Base-by-base conservation (phyloP, 2,329 filamentous ascomycete genomes). In the Hypomyces rosellus region DNA sequence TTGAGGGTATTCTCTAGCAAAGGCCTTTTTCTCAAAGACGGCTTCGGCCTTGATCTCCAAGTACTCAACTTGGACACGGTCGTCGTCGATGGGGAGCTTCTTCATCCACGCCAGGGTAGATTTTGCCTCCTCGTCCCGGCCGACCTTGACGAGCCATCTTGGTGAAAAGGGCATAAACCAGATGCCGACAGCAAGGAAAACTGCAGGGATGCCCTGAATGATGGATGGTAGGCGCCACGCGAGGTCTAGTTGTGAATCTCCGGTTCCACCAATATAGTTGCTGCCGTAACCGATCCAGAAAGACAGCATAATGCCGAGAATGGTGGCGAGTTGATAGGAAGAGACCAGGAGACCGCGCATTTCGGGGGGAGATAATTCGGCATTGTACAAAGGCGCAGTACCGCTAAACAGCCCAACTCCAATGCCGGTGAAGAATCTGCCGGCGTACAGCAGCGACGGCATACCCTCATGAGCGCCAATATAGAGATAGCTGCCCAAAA, bases 31-130 rank as follows among this genome's bases (percentile, higher is more conserved):
- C 66, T 92, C 87, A 58, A 92, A 92, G 25, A 87, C 66, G 0
- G 81, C 82, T 64, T 89, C 85, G 0, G 87, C 86, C 65, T 88
- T 88, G 69, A 92, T 91, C 64, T 92, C 88, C n/a, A 88, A 77
- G 61, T 85, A 89, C 61, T 92, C 88, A 3, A 88, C 72, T 56
- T 86, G 80, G 34, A 92, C 77, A 0, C 86, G 74, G 45, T 88
- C 81, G 59, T 89, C 76, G 54, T 85, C 78, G 13, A 70, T 61
- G 0, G 79, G 65, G 0, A 89, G 74, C 5, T 76, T 76, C 34
- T 88, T 81, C 7, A 92, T 78, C 49, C 64, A 75, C 0, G 85
- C 78, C 1, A 92, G 75, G 0, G 34, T 68, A 48, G 69, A 65
- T 49, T 68, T 49, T 4, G 84, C 85, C 64, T 91, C 86, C 0